phyloP scores from a whole-genome alignment of 2,329 filamentous ascomycete genomes.

The Ilyonectria robusta region DNA sequence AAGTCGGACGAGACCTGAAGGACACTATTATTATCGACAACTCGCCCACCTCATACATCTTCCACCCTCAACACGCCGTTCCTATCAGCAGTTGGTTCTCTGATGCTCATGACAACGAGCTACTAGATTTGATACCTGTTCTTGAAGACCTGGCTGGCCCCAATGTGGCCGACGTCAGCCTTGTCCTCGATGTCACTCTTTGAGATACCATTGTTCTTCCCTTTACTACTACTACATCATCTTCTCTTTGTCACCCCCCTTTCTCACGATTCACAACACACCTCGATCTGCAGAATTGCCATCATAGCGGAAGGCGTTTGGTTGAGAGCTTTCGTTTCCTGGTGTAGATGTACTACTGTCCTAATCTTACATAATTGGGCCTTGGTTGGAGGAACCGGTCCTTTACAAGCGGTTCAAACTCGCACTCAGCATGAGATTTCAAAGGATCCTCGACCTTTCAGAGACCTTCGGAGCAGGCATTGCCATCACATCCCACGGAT shows the following conservation, averaged over 20 bases:
- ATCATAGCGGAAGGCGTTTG: constrained; percentile 71
- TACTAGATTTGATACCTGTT: constrained; percentile 96
- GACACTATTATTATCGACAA: constrained; percentile 99
- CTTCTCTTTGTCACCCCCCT: constrained; percentile 50
- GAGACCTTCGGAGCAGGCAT: constrained; percentile 46
- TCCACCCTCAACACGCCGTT: constrained; percentile 98
- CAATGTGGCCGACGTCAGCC: constrained; percentile 94
- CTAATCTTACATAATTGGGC: constrained; percentile 65
- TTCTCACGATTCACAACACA: constrained; percentile 50
- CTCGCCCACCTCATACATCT: constrained; percentile 98
- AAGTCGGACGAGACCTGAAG: constrained; percentile 93
- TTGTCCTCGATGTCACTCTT: constrained; percentile 93
- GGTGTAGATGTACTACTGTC: constrained; percentile 66
- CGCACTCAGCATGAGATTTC: constrained; percentile 41
- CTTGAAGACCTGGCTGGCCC: constrained; percentile 94
- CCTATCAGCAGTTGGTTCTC: constrained; percentile 99
- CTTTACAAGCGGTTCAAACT: constrained; percentile 42
- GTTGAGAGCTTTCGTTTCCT: constrained; percentile 63
- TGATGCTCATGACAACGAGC: constrained; percentile 98
- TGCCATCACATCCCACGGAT: constrained; percentile 51
- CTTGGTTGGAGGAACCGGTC: constrained; percentile 41
- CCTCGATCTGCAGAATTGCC: constrained; percentile 56
- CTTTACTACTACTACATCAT: constrained; percentile 39
- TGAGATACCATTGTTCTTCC: constrained; percentile 60
- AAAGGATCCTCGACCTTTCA: constrained; percentile 36